Evolutionary conservation across 2,329 filamentous ascomycete species (phyloP), one percentile per base, ranked within the genome.

Genomic region (Sporothrix protearum): DNA sequence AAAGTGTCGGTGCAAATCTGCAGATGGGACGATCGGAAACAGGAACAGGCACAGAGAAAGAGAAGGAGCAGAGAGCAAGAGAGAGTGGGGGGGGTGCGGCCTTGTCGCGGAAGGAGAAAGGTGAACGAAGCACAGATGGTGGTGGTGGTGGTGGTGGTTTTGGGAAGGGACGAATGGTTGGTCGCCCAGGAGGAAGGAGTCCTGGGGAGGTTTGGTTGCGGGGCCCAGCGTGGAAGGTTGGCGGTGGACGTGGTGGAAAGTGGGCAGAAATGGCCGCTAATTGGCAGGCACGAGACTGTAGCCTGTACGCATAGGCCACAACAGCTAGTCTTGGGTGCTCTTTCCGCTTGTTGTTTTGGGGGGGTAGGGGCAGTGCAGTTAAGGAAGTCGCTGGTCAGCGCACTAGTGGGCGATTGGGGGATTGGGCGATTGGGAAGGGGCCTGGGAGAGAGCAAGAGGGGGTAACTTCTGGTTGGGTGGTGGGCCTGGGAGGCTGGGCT

Each of bases 81-180:
- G 39, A 42, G 42, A 47, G 39, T n/a, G 30, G 25, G 59, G 39
- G 59, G 42, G 42, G 25, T 49, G 42, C 22, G 63, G 63, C 63
- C 63, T 66, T 66, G 63, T 49, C 42, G 63, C 63, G 63, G 42
- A 49, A n/a, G 30, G 63, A 49, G 25, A 47, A 14, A 47, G 14
- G 5, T n/a, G 42, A 47, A 10, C 16, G 39, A 55, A 28, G 53
- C 33, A n/a, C n/a, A n/a, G n/a, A n/a, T n/a, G n/a, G 53, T 57
- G 53, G 14, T 8, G 63, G 49, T 39, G 22, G 63, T 28, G 22
- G 39, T 66, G 42, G 63, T 66, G 30, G 39, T 66, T 68, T 68
- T 68, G 66, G 66, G 66, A 68, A 68, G 63, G 63, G 61, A 66
- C 59, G 19, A 30, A n/a, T n/a, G 57, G 33, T 28, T n/a, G 57